These are phyloP conservation scores for Fusarium multiceps DNA, from an alignment of 2,329 filamentous ascomycete species.

Conservation along the genomic window DNA sequence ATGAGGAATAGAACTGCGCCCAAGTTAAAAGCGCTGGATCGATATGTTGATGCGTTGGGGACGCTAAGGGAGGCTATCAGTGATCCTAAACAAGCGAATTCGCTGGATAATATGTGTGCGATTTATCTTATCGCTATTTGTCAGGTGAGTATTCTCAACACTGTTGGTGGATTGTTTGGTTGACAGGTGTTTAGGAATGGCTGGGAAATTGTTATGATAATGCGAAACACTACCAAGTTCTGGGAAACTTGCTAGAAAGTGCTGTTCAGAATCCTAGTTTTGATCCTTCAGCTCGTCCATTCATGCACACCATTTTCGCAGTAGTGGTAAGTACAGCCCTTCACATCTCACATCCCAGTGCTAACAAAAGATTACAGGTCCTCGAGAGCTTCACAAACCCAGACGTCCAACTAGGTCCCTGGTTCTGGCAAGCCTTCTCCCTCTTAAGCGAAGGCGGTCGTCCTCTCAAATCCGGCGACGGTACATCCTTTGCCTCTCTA, in stretches of 20 bases:
- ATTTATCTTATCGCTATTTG: constrained; percentile 15
- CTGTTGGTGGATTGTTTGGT: too few species aligned
- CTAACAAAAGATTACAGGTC: not conserved
- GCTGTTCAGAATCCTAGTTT: not conserved
- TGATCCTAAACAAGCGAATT: not conserved
- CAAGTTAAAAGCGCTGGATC: not conserved
- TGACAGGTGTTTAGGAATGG: not conserved
- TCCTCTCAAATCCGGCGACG: not conserved
- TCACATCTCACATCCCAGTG: rapidly evolving
- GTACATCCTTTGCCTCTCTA: not conserved
- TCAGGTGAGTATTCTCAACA: not conserved
- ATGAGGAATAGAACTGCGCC: not conserved
- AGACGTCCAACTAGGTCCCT: not conserved
- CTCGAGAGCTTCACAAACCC: constrained; percentile 12
- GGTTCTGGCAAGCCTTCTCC: constrained; percentile 18
- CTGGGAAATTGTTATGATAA: not conserved
- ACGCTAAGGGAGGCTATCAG: not conserved
- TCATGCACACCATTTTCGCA: constrained; percentile 2
- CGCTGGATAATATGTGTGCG: constrained; percentile 12
- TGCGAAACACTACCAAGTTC: constrained; percentile 5
- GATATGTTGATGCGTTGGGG: constrained; percentile 7
- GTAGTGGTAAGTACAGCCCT: not conserved
- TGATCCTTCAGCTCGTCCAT: not conserved
- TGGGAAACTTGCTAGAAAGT: not conserved
- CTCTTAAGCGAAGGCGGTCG: not conserved